These are phyloP conservation scores for Mycena galopus DNA, from an alignment of 768 basidiomycete genomes.

Conservation along the genomic window DNA sequence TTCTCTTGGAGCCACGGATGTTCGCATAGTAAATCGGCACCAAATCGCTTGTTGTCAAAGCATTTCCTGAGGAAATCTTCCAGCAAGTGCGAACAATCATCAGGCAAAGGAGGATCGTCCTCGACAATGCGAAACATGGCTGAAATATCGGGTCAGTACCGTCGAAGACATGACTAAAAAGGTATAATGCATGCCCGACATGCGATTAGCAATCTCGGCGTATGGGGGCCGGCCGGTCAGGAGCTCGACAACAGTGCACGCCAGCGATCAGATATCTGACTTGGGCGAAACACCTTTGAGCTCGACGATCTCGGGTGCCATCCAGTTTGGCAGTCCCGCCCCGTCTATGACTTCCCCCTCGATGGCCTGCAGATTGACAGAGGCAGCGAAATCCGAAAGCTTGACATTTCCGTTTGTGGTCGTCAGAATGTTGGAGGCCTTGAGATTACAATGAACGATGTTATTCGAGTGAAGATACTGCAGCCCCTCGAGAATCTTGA, in stretches of 20 bases:
- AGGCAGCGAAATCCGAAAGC: conserved; percentile 97
- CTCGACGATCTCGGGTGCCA: conserved; percentile 98
- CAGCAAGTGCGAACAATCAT: conserved; percentile 80
- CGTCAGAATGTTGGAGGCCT: conserved; percentile 98
- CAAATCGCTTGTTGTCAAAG: conserved; percentile 92
- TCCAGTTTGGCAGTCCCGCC: conserved; percentile 98
- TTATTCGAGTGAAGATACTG: conserved; percentile 91
- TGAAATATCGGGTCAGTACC: conserved; percentile 43
- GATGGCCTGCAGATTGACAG: conserved; percentile 93
- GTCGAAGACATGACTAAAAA: conserved; percentile 25
- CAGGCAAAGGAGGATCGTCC: conserved; percentile 90
- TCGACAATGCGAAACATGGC: conserved; percentile 99
- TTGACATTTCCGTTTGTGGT: conserved; percentile 99
- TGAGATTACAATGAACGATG: conserved; percentile 97
- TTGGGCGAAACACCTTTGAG: conserved; percentile 92
- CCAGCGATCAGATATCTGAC: conserved; percentile 96
- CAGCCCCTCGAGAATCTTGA: conserved; percentile 96
- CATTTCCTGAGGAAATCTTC: conserved; percentile 87
- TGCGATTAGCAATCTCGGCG: conserved; percentile 87
- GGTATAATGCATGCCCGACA: conserved; percentile 75
- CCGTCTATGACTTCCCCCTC: conserved; percentile 87
- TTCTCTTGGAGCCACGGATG: conserved; percentile 91
- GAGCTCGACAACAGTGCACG: conserved; percentile 94
- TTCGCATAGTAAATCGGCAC: conserved; percentile 87
- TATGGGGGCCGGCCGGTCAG: conserved; percentile 95